Conservation (phyloP, 2,329 filamentous ascomycete species). For the Neonectria magnoliae region DNA sequence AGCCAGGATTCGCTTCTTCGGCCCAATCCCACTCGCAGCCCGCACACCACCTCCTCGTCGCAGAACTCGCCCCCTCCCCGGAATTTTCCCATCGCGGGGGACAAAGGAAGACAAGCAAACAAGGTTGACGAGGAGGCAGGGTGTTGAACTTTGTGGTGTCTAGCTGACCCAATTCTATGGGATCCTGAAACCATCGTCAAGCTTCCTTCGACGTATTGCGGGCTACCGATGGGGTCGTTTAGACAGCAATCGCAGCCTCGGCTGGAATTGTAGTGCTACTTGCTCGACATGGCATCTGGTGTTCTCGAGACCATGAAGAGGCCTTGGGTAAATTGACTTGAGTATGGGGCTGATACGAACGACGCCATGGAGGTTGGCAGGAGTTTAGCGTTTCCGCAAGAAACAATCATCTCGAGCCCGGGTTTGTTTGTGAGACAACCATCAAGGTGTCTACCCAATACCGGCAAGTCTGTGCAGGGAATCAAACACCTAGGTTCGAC, state of each 20-base stretch:
- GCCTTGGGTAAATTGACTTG: background rate
- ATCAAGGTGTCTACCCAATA: too few relatives aligned
- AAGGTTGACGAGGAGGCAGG: background rate
- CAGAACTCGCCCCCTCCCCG: constrained; percentile 1
- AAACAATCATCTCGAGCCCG: too few relatives aligned
- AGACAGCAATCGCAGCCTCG: background rate
- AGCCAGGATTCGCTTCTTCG: background rate
- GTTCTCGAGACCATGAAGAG: background rate
- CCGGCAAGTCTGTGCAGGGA: too few relatives aligned
- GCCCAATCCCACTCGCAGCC: constrained; percentile 11
- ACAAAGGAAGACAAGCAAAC: background rate
- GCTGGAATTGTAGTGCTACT: background rate
- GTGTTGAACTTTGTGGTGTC: background rate
- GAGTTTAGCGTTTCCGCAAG: too few relatives aligned
- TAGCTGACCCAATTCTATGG: background rate
- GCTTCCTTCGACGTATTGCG: too few relatives aligned
- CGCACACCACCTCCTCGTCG: constrained; percentile 3
- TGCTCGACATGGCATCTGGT: background rate
- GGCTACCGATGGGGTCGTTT: background rate
- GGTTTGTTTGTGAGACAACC: too few relatives aligned
- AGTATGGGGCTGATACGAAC: too few relatives aligned
- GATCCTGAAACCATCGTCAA: too few relatives aligned
- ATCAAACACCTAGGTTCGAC: background rate
- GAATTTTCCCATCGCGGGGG: constrained; percentile 14
- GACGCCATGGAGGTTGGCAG: too few relatives aligned